phyloP scores from a whole-genome alignment of 495 filamentous ascomycete genomes.

The Trypethelium eluteriae region DNA sequence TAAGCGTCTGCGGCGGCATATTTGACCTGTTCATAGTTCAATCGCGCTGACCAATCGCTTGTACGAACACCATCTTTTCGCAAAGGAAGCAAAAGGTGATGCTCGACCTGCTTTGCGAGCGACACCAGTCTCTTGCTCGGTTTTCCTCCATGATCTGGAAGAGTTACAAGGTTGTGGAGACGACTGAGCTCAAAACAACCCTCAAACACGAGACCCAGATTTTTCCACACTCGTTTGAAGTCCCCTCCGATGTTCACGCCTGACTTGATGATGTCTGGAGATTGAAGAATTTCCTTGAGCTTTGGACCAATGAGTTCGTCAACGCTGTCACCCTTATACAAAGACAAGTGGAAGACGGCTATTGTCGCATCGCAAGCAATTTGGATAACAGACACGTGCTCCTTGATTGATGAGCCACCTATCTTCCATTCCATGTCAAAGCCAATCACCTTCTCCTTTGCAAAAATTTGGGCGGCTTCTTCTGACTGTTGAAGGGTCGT shows the following conservation, averaged over 20 bases:
- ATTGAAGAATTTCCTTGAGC: slow-evolving; percentile 54
- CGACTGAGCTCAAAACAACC: slow-evolving; percentile 35
- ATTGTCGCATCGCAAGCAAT: slow-evolving; percentile 36
- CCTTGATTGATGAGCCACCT: slow-evolving; percentile 24
- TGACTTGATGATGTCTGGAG: slow-evolving; percentile 78
- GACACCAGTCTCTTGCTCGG: slow-evolving; percentile 27
- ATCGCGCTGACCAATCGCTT: slow-evolving; percentile 32
- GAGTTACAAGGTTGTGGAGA: slow-evolving; percentile 34
- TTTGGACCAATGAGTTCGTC: slow-evolving; percentile 31
- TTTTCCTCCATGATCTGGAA: neutral
- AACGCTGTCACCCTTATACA: slow-evolving; percentile 25
- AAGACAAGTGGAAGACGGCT: slow-evolving; percentile 33
- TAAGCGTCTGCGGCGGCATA: slow-evolving; percentile 38
- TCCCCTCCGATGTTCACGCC: slow-evolving; percentile 85
- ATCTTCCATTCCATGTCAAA: slow-evolving; percentile 38
- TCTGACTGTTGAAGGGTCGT: slow-evolving; percentile 28
- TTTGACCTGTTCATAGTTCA: slow-evolving; percentile 28
- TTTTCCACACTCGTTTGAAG: slow-evolving; percentile 29
- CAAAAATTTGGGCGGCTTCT: slow-evolving; percentile 28
- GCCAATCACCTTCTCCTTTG: slow-evolving; percentile 31
- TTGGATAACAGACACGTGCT: slow-evolving; percentile 35
- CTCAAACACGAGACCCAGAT: slow-evolving; percentile 26
- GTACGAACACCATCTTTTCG: slow-evolving; percentile 32
- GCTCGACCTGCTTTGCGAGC: slow-evolving; percentile 30
- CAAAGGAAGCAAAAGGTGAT: slow-evolving; percentile 33